Base-by-base conservation (phyloP, 306 rosid genomes). In the Arachis hypogaea region DNA sequence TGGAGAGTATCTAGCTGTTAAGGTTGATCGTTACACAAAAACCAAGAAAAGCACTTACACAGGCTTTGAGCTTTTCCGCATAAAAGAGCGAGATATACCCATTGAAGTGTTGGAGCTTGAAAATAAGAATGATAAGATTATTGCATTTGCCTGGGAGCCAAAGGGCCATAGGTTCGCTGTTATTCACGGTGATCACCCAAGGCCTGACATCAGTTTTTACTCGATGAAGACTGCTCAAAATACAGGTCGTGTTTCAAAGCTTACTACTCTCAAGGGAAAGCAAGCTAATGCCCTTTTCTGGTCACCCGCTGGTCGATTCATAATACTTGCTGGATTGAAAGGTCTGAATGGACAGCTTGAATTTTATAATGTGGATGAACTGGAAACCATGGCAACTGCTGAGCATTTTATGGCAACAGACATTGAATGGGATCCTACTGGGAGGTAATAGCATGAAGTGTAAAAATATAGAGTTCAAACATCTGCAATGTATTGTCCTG, bases 61-160 rank as follows among this genome's bases (percentile, higher is more conserved):
- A 0, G 93, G 98, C 65, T 92, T 92, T 88, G 96, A 89, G 80
- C 90, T 90, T 65, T 88, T 90, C 88, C 85, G 88, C 3, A 92
- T 92, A 43, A 92, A 89, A 63, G 96, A 90, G 76, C 83, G 96
- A 0, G 96, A 90, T 59, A 92, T 92, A 40, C 98, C 96, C 0
- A 92, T 90, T 8, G 96, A 92, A 75, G 98, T 90, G 52, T 66
- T 92, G 67, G 98, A 92, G 75, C 89, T 90, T 42, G 98, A 92
- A 82, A 92, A 92, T 68, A 92, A 92, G 70, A 92, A 90, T 77
- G 98, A 90, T 64, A 92, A 88, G 86, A 92, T 92, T 44, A 88
- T 92, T 75, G 92, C 96, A 8, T 92, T 92, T 77, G 94, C 96
- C n/a, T 92, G 96, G 98, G 96, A 92, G 85, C 97, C 97, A 3